A percentile compares a stretch with the other conserved stretches of the same genome.
Conservation (phyloP, 805 yeast species). For the Saturnispora saitoi region DNA sequence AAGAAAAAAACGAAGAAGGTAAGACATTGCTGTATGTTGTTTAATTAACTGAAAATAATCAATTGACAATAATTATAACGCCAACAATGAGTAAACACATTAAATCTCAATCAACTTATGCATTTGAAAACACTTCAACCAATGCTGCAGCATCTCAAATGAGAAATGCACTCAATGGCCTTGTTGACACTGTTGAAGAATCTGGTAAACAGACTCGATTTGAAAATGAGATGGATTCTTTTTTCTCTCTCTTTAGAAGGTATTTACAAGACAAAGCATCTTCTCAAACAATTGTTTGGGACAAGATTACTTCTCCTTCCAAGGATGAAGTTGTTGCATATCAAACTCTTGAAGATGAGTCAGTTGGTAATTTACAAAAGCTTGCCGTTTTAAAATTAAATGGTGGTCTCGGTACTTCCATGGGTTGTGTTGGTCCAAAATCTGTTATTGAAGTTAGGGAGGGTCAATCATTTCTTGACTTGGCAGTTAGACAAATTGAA, state of each 20-base stretch:
- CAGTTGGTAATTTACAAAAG: conserved; percentile 48
- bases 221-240: conserved; percentile 89
- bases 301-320: conserved; percentile 84
- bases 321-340: conserved; percentile 85
- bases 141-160: conserved; percentile 95
- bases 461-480: conserved; percentile 93
- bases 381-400: conserved; percentile 93
- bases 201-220: conserved; percentile 45
- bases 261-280: conserved; percentile 84
- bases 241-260: conserved; percentile 88
- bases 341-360: conserved; percentile 37
- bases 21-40: not conserved
- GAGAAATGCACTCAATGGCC: conserved; percentile 88
- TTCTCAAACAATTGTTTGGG: conserved; percentile 86
- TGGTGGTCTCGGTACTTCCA: conserved; percentile 98
- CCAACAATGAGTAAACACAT: conserved; percentile 41
- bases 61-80: not conserved
- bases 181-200: conserved; percentile 73
- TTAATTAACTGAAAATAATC: not conserved
- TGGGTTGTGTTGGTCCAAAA: conserved; percentile 99
- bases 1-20: not conserved
- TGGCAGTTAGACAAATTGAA: conserved; percentile 94
- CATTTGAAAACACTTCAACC: conserved; percentile 90
- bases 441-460: conserved; percentile 98
- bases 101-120: conserved; percentile 71